phyloP scores from a whole-genome alignment of 345 rosid species.

The Cardamine resedifolia region DNA sequence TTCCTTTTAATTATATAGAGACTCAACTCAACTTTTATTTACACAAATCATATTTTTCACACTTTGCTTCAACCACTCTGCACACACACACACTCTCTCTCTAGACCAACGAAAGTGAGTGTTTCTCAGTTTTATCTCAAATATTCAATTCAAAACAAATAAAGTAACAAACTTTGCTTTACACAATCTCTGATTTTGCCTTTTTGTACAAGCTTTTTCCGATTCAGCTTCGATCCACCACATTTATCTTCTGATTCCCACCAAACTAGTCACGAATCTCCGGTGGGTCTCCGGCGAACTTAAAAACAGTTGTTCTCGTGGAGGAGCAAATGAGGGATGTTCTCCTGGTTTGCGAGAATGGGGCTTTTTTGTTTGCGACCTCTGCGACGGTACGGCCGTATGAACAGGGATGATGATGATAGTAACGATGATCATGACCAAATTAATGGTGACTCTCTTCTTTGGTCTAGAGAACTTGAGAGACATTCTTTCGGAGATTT shows the following conservation, averaged over 20 bases:
- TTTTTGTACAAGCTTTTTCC: neutral
- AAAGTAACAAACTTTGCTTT: slow-evolving; percentile 6
- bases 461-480: slow-evolving; percentile 85
- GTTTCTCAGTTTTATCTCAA: neutral
- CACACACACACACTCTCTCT: slow-evolving; percentile 5
- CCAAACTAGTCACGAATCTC: slow-evolving; percentile 11
- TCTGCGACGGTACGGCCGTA: slow-evolving; percentile 69
- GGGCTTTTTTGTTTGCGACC: slow-evolving; percentile 79
- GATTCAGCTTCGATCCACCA: slow-evolving; percentile 35
- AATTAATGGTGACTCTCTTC: slow-evolving; percentile 36
- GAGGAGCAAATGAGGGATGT: slow-evolving; percentile 90
- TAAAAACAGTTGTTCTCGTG: slow-evolving; percentile 11
- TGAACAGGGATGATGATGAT: slow-evolving; percentile 62
- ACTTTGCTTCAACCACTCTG: slow-evolving; percentile 39
- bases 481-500: slow-evolving; percentile 77
- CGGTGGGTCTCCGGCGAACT: slow-evolving; percentile 33
- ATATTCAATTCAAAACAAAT: neutral
- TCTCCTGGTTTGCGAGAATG: slow-evolving; percentile 70
- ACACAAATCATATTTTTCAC: slow-evolving; percentile 36
- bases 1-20: neutral
- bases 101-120: slow-evolving; percentile 21
- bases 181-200: slow-evolving; percentile 6
- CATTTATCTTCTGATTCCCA: slow-evolving; percentile 5
- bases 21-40: slow-evolving; percentile 31
- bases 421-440: slow-evolving; percentile 31